A percentile compares a stretch with the other conserved stretches of the same genome.
Conservation (phyloP, 805 yeast genomes). For the Diddensiella caesifluorescens region DNA sequence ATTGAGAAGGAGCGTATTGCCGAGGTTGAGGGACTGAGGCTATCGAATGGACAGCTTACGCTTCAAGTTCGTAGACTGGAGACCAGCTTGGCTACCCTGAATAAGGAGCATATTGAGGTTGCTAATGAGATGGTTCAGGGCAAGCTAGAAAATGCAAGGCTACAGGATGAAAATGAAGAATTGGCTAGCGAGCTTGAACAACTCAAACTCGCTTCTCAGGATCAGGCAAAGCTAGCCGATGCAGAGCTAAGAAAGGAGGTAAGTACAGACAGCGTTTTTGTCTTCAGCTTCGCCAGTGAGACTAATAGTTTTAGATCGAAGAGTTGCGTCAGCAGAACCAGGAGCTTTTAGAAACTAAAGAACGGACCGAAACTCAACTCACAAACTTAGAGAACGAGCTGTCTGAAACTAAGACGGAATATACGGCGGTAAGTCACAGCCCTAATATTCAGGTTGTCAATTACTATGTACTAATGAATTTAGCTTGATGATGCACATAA, state of each 20-base stretch:
- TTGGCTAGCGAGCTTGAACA: constrained; percentile 35
- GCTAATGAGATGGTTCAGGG: constrained; percentile 84
- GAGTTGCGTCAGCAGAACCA: constrained; percentile 55
- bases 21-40: constrained; percentile 54
- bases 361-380: constrained; percentile 50
- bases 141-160: constrained; percentile 66
- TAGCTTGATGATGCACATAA: constrained; percentile 27
- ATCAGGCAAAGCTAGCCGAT: constrained; percentile 8
- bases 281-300: too few relatives aligned
- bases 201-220: constrained; percentile 20
- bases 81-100: constrained; percentile 59
- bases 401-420: constrained; percentile 28
- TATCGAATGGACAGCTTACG: constrained; percentile 65
- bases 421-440: constrained; percentile 22
- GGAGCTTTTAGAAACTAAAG: constrained; percentile 62
- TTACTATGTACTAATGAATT: constrained; percentile 9
- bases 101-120: constrained; percentile 76
- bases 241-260: constrained; percentile 21
- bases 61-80: constrained; percentile 71
- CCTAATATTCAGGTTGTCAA: not conserved
- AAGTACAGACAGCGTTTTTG: too few relatives aligned
- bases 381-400: constrained; percentile 40
- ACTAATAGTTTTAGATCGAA: constrained; percentile 40
- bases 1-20: constrained; percentile 59
- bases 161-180: constrained; percentile 68